Percentiles rank a stretch among this genome's conserved stretches.
phyloP scores from a whole-genome alignment of 2,329 filamentous ascomycete genomes.

The Hypoxylon sp. region DNA sequence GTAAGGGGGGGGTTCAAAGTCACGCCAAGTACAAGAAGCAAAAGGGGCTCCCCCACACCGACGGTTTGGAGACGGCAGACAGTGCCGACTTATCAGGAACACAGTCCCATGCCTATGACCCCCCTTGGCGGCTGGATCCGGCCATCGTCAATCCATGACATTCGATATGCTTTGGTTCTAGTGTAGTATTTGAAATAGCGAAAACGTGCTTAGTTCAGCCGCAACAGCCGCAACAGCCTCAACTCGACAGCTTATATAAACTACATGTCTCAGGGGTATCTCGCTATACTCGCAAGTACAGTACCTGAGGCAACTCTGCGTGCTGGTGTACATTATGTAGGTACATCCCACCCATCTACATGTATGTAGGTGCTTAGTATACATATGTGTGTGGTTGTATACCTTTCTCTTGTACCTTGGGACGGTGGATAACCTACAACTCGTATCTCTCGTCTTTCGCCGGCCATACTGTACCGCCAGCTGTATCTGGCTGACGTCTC shows the following conservation, averaged over 20 bases:
- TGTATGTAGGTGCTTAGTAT: no score
- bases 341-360: no score
- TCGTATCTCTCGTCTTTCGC: no score
- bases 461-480: no score
- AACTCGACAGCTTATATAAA: neutral
- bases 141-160: neutral
- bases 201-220: neutral
- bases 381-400: no score
- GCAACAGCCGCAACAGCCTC: neutral
- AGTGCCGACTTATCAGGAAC: neutral
- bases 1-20: no score
- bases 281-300: neutral
- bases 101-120: no score
- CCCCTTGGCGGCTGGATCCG: neutral
- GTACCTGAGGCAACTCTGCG: neutral
- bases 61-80: neutral
- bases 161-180: neutral
- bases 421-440: no score
- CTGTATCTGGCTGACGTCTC: neutral
- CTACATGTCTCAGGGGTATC: no score
- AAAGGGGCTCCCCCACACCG: neutral
- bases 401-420: no score
- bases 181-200: neutral
- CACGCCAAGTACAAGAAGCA: neutral
- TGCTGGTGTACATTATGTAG: no score